Conservation (phyloP, 257 asterid species). For the Solanum commersonii region DNA sequence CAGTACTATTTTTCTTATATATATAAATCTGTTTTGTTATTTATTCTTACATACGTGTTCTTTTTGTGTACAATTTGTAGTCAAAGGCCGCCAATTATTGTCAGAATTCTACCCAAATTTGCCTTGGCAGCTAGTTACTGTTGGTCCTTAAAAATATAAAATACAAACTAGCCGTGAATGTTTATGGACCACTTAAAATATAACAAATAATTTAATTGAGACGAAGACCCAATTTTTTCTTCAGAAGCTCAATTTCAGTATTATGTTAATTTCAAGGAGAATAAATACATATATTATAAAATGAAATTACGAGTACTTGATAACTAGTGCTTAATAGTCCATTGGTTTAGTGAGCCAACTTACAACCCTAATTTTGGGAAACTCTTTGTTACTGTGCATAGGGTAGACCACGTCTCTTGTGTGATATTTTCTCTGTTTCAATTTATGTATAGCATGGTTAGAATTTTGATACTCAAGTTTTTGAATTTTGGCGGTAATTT, state of each 20-base stretch:
- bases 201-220: background rate
- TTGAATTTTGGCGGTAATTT: no score
- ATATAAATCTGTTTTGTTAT: background rate
- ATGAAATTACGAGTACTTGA: background rate
- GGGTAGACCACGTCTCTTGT: background rate
- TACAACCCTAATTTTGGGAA: background rate
- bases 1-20: background rate
- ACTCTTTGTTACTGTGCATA: background rate
- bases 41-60: background rate
- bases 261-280: background rate
- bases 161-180: background rate
- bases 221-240: background rate
- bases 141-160: background rate
- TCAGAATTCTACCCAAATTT: background rate
- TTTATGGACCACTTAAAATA: background rate
- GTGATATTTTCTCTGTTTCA: background rate
- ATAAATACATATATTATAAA: background rate
- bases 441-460: no score
- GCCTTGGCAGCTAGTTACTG: background rate
- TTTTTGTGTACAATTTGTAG: background rate
- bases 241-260: background rate
- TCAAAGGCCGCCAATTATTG: background rate
- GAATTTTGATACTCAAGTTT: no score
- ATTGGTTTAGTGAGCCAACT: background rate
- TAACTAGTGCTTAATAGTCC: background rate